Conservation (phyloP, 805 yeast species). For the Clavispora carvajalis region DNA sequence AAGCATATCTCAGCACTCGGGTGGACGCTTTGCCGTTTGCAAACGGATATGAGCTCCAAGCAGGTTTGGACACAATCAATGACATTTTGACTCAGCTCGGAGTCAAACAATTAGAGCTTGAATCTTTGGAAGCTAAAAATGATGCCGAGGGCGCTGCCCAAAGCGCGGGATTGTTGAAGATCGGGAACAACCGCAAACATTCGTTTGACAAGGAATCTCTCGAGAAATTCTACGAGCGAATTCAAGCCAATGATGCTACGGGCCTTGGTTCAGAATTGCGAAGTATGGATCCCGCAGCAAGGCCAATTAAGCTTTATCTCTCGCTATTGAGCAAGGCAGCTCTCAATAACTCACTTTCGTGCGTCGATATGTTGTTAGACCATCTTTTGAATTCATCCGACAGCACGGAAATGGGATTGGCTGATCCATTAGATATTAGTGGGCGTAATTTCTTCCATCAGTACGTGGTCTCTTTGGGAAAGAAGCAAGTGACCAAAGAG, state of each 20-base stretch:
- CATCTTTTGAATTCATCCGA: conserved; percentile 25
- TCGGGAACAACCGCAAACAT: conserved; percentile 19
- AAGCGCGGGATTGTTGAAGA: conserved; percentile 10
- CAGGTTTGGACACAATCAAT: conserved; percentile 49
- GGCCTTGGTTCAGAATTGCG: conserved; percentile 39
- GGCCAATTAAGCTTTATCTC: conserved; percentile 52
- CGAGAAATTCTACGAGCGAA: conserved; percentile 19
- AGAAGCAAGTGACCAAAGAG: conserved; percentile 40
- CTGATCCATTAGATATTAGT: conserved; percentile 61
- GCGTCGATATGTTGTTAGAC: conserved; percentile 53
- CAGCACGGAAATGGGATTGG: conserved; percentile 16
- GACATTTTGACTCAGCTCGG: conserved; percentile 48
- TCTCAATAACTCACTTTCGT: conserved; percentile 44
- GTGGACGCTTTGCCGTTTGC: conserved; percentile 75
- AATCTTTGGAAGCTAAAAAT: conserved; percentile 1
- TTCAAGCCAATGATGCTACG: conserved; percentile 38
- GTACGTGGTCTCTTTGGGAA: conserved; percentile 72
- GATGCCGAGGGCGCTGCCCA: conserved; percentile 1
- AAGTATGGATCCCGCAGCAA: conserved; percentile 33
- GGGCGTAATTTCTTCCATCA: conserved; percentile 85
- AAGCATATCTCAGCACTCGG: conserved; percentile 51
- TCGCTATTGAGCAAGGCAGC: conserved; percentile 65
- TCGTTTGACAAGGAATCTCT: conserved; percentile 23
- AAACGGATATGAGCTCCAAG: conserved; percentile 56
- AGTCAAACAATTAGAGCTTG: conserved; percentile 24